Evolutionary conservation across 306 rosid species (phyloP).

Genomic region (Vicia sativa): DNA sequence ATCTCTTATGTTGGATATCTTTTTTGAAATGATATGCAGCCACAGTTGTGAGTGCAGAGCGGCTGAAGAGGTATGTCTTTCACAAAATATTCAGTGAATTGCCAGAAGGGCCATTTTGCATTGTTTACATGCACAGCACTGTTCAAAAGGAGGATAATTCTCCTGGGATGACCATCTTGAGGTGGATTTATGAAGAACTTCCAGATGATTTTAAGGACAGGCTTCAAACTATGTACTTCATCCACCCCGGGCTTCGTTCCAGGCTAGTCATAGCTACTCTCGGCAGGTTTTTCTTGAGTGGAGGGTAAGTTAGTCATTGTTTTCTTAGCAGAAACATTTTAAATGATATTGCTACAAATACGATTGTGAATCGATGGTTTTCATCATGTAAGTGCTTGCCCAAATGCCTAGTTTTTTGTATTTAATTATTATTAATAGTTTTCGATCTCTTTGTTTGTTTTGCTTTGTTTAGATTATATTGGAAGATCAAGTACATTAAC

Average conservation of each 20-base stretch:
- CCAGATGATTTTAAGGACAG: slow-evolving; percentile 73
- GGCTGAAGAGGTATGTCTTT: slow-evolving; percentile 75
- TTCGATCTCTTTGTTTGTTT: slow-evolving; percentile 2
- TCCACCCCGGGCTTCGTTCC: slow-evolving; percentile 93
- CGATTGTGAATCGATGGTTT: neutral
- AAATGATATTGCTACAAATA: slow-evolving; percentile 19
- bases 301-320: slow-evolving; percentile 69
- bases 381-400: slow-evolving; percentile 4
- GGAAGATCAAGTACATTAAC: slow-evolving; percentile 89
- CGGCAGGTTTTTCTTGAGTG: slow-evolving; percentile 81
- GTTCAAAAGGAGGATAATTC: slow-evolving; percentile 90
- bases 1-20: slow-evolving; percentile 27
- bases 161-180: slow-evolving; percentile 88
- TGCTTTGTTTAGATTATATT: slow-evolving; percentile 63
- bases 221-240: slow-evolving; percentile 76
- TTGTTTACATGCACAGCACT: slow-evolving; percentile 81
- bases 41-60: slow-evolving; percentile 68
- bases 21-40: slow-evolving; percentile 59
- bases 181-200: slow-evolving; percentile 97
- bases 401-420: neutral
- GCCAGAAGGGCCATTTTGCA: slow-evolving; percentile 75
- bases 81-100: slow-evolving; percentile 74
- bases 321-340: slow-evolving; percentile 3
- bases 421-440: neutral
- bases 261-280: slow-evolving; percentile 83